Evolutionary conservation across 2,329 filamentous ascomycete genomes (phyloP), one percentile per base, ranked within the genome.

Genomic region (Septoria linicola): DNA sequence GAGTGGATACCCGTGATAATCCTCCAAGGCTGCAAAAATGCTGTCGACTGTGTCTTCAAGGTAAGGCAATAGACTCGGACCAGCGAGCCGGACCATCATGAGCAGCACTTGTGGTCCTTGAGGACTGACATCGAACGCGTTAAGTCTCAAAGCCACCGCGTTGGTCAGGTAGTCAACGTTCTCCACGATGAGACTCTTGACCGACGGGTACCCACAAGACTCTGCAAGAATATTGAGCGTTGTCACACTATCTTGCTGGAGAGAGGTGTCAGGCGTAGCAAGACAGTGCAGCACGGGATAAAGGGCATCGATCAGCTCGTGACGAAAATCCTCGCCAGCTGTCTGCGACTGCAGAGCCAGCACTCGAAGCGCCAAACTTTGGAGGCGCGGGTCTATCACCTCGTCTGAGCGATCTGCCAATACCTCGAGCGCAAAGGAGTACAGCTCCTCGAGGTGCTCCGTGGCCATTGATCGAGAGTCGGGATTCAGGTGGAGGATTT

Each of bases 141-240:
- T 96, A 6, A 99, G 79, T 55, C 90, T 88, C 54, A 97, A 72
- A 0, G 88, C 89, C 13, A 99, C 83, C 0, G 93, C 89, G 65
- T 97, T 97, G 54, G 97, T 85, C 71, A 99, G 87, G 68, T 99
- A 99, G 69, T 99, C 93, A 13, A 89, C 91, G 55, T 99, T 99
- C 45, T 87, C 83, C 21, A 97, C 81, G 32, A 99, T 85, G 58
- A 99, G 75, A 13, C 88, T 83, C 20, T 86, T 85, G 3, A 92
- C 86, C 61, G 79, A 84, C 0, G 66, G 55, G 63, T 97, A 99
- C 1, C 80, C 82, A 62, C 89, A 96, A 0, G 85, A 79, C 2
- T 71, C 66, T 1, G 92, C 85, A n/a, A 96, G 76, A 14, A 83
- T 81, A 63, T 96, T 93, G 11, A 99, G 76, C 30, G 88, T 87